These are phyloP conservation scores for Iberis pinnata DNA, from an alignment of 345 rosid genomes.

Conservation along the genomic window DNA sequence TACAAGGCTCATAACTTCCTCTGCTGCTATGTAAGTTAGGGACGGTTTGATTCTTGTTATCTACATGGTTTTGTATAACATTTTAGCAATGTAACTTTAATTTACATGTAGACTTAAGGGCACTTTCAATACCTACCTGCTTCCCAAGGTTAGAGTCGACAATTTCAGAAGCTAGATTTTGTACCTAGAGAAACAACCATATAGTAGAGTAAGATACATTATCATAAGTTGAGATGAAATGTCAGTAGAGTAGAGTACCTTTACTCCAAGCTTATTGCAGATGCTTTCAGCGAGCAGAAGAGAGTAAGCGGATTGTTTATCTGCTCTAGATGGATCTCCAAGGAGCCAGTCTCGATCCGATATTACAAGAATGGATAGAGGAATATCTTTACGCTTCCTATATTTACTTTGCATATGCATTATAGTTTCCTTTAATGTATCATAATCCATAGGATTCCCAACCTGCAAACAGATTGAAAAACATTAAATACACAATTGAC, in stretches of 20 bases:
- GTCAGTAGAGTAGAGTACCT: conserved; percentile 37
- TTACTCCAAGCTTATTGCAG: conserved; percentile 76
- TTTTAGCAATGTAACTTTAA: conserved; percentile 2
- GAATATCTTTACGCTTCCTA: conserved; percentile 45
- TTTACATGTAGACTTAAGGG: neutral
- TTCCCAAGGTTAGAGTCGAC: conserved; percentile 87
- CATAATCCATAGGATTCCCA: conserved; percentile 83
- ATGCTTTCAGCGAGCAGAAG: conserved; percentile 92
- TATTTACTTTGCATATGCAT: conserved; percentile 42
- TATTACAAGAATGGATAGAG: conserved; percentile 73
- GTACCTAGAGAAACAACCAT: conserved; percentile 43
- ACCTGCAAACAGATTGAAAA: conserved; percentile 39
- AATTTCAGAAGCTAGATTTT: conserved; percentile 91
- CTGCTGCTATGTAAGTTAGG: conserved; percentile 77
- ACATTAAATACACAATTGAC: conserved; percentile 6
- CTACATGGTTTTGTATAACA: conserved; percentile 36
- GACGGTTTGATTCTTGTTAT: conserved; percentile 75
- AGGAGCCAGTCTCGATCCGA: conserved; percentile 78
- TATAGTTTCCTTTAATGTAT: conserved; percentile 61
- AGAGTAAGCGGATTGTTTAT: conserved; percentile 80
- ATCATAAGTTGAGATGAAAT: neutral
- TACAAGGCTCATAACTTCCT: conserved; percentile 97
- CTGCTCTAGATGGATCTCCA: conserved; percentile 90
- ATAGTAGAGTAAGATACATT: conserved; percentile 9
- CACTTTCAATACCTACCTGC: conserved; percentile 61